Conservation (phyloP, 495 filamentous ascomycete genomes). For the Penicillium diatomitis region DNA sequence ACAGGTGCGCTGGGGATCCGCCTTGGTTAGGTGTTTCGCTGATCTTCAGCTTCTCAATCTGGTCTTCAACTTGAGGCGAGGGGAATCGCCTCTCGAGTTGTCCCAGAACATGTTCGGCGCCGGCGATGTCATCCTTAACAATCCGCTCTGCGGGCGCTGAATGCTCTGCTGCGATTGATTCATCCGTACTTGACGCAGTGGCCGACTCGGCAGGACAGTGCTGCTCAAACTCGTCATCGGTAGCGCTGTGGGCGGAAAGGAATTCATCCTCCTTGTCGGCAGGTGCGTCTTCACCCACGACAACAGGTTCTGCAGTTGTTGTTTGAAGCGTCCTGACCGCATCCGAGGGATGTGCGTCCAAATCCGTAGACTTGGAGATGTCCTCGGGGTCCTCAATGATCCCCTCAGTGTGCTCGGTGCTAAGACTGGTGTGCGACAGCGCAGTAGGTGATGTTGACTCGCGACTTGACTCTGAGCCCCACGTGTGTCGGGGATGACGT, state of each 20-base stretch:
- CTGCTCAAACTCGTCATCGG: slow-evolving; percentile 2
- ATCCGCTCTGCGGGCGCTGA: neutral
- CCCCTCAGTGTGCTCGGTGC: slow-evolving; percentile 14
- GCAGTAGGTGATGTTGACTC: slow-evolving; percentile 19
- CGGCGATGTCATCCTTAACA: neutral
- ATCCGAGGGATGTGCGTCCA: slow-evolving; percentile 11
- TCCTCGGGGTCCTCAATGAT: slow-evolving; percentile 5
- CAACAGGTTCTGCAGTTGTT: slow-evolving; percentile 5
- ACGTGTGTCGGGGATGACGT: slow-evolving; percentile 45
- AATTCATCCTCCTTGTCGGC: slow-evolving; percentile 28
- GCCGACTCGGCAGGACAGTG: neutral
- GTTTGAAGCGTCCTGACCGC: slow-evolving; percentile 12
- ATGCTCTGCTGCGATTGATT: too few relatives aligned
- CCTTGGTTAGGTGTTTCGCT: neutral
- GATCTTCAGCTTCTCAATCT: neutral
- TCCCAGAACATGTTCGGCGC: neutral
- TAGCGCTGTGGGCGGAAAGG: slow-evolving; percentile 36
- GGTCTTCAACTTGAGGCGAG: neutral
- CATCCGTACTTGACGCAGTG: neutral
- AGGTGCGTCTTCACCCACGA: slow-evolving; percentile 12
- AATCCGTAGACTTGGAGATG: slow-evolving; percentile 4
- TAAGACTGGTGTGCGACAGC: slow-evolving; percentile 17
- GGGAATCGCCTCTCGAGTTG: neutral
- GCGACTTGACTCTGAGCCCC: slow-evolving; percentile 20
- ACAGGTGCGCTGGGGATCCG: too few relatives aligned